phyloP scores from a whole-genome alignment of 2,329 filamentous ascomycete genomes.

The Cladosporium sp. region DNA sequence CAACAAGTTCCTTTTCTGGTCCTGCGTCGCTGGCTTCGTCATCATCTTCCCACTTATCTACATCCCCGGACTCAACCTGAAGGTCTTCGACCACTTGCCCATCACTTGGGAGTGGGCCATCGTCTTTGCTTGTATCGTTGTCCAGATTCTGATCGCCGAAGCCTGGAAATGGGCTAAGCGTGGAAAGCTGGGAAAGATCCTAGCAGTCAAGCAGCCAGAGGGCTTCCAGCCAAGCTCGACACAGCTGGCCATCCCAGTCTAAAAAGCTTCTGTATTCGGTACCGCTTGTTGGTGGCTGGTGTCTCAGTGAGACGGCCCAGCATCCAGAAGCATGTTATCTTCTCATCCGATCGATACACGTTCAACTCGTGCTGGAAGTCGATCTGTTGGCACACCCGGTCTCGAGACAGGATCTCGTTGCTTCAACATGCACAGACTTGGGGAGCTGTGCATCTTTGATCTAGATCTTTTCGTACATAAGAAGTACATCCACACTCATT shows the following conservation, averaged over 20 bases:
- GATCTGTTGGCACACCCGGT: neutral
- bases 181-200: constrained; percentile 10
- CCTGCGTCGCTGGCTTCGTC: constrained; percentile 33
- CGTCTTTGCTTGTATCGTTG: constrained; percentile 53
- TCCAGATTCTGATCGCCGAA: constrained; percentile 62
- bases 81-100: constrained; percentile 59
- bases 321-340: neutral
- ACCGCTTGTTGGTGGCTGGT: neutral
- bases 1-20: constrained; percentile 37
- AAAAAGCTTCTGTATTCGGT: neutral
- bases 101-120: constrained; percentile 66
- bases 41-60: constrained; percentile 47
- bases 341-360: neutral
- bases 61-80: constrained; percentile 60
- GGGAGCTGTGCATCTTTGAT: neutral
- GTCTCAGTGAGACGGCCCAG: neutral
- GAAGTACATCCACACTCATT: no score
- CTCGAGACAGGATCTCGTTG: constrained; percentile 4
- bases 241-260: neutral
- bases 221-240: neutral
- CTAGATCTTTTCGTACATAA: neutral
- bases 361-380: neutral
- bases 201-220: constrained; percentile 2
- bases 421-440: constrained; percentile 8
- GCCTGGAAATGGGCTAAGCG: constrained; percentile 64